phyloP scores from a whole-genome alignment of 106 monocot species.

The Dioscorea dumetorum region DNA sequence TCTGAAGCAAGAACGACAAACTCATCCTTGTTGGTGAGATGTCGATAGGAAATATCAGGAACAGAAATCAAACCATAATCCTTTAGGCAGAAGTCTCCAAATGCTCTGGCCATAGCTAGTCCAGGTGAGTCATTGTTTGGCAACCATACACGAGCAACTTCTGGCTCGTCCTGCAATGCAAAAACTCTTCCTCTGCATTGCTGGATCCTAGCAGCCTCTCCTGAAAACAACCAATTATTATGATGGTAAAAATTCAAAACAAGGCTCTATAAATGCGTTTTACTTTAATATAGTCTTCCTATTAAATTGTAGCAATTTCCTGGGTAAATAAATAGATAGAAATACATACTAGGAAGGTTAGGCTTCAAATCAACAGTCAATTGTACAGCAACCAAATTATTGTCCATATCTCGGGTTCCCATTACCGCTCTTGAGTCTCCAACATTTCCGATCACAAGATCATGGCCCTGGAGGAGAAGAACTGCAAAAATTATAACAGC shows the following conservation, averaged over 20 bases:
- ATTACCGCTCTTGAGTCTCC: slow-evolving; percentile 21
- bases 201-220: slow-evolving; percentile 33
- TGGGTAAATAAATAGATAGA: not conserved
- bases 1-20: slow-evolving; percentile 37
- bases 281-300: too few species aligned
- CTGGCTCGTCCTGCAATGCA: slow-evolving; percentile 35
- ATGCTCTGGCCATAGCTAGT: slow-evolving; percentile 41
- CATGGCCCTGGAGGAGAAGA: slow-evolving; percentile 5
- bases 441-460: slow-evolving; percentile 19
- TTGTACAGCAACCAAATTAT: slow-evolving; percentile 32
- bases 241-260: not conserved
- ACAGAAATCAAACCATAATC: slow-evolving; percentile 35
- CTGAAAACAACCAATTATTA: slow-evolving; percentile 6
- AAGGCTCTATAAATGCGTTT: too few species aligned
- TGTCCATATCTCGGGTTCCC: slow-evolving; percentile 34
- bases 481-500: slow-evolving; percentile 16
- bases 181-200: slow-evolving; percentile 32
- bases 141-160: slow-evolving; percentile 37
- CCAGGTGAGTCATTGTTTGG: slow-evolving; percentile 35
- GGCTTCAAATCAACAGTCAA: slow-evolving; percentile 44
- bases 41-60: slow-evolving; percentile 31
- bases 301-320: too few species aligned
- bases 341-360: slow-evolving; percentile 36
- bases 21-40: slow-evolving; percentile 27
- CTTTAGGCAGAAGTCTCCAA: slow-evolving; percentile 29